Percentiles rank a stretch among this genome's conserved stretches.
Conservation (phyloP, 2,329 filamentous ascomycete species). For the Rhynchosporium secalis region DNA sequence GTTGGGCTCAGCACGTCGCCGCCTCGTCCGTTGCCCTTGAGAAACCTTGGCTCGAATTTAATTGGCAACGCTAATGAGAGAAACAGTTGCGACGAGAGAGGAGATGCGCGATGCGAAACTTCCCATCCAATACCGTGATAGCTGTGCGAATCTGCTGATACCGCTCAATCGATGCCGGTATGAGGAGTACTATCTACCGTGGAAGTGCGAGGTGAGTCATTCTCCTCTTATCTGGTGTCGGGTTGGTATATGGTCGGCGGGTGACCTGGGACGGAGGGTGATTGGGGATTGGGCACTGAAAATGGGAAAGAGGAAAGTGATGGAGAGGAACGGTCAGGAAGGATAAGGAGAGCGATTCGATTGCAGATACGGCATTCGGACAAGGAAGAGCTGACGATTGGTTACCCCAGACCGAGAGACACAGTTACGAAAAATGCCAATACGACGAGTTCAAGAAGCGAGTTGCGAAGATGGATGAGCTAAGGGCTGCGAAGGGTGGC, state of each 20-base stretch:
- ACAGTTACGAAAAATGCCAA: conserved; percentile 99
- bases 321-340: background rate
- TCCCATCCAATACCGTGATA: conserved; percentile 89
- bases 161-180: conserved; percentile 93
- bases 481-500: conserved; percentile 81
- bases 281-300: background rate
- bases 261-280: too few species aligned
- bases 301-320: background rate
- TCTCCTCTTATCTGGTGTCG: background rate
- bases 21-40: conserved; percentile 28
- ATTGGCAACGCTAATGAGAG: conserved; percentile 21
- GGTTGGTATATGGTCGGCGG: too few species aligned
- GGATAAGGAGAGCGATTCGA: background rate
- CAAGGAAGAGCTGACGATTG: conserved; percentile 22
- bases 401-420: conserved; percentile 76
- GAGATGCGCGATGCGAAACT: conserved; percentile 91
- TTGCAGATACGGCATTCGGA: background rate
- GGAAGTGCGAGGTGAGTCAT: conserved; percentile 87
- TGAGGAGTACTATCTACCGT: conserved; percentile 90
- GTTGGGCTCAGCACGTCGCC: conserved; percentile 44
- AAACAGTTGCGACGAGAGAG: conserved; percentile 74
- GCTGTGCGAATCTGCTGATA: conserved; percentile 91
- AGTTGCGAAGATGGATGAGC: conserved; percentile 97
- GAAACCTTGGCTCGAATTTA: background rate
- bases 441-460: conserved; percentile 99